Evolutionary conservation across 495 filamentous ascomycete genomes (phyloP).

Genomic region (Aspergillus leporis): DNA sequence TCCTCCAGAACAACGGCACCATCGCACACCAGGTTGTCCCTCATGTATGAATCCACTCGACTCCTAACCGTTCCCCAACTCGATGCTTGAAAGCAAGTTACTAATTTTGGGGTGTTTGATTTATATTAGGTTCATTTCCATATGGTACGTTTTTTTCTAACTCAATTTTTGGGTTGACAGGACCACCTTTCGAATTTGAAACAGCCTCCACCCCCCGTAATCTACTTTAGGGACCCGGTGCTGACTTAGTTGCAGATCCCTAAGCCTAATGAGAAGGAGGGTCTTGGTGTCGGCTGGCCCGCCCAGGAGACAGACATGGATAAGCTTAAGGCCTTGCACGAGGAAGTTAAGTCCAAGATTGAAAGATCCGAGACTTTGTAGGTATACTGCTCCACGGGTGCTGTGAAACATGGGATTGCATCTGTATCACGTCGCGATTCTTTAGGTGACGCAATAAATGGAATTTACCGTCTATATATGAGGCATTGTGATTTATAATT

Average conservation of each 20-base stretch:
- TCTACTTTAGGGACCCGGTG: background rate
- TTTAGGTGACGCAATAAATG: too few relatives aligned
- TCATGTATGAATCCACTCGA: conserved; percentile 62
- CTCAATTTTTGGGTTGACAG: conserved; percentile 2
- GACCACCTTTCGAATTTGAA: background rate
- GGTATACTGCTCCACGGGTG: background rate
- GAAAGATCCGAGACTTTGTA: conserved; percentile 38
- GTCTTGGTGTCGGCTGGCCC: conserved; percentile 81
- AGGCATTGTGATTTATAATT: too few relatives aligned
- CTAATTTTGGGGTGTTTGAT: background rate
- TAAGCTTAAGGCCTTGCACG: conserved; percentile 72
- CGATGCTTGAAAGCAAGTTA: background rate
- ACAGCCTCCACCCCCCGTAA: background rate
- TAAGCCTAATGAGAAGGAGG: conserved; percentile 85
- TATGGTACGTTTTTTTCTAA: conserved; percentile 59
- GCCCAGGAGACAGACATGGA: conserved; percentile 76
- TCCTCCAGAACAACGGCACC: conserved; percentile 94
- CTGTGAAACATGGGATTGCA: background rate
- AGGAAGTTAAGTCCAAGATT: conserved; percentile 88
- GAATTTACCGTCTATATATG: too few relatives aligned
- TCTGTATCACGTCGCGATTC: background rate
- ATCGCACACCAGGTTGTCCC: conserved; percentile 94
- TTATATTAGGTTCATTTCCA: conserved; percentile 79
- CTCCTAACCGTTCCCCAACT: background rate
- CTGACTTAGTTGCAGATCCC: conserved; percentile 66